phyloP scores from a whole-genome alignment of 768 basidiomycete genomes.

The Leccinum disarticulatum region DNA sequence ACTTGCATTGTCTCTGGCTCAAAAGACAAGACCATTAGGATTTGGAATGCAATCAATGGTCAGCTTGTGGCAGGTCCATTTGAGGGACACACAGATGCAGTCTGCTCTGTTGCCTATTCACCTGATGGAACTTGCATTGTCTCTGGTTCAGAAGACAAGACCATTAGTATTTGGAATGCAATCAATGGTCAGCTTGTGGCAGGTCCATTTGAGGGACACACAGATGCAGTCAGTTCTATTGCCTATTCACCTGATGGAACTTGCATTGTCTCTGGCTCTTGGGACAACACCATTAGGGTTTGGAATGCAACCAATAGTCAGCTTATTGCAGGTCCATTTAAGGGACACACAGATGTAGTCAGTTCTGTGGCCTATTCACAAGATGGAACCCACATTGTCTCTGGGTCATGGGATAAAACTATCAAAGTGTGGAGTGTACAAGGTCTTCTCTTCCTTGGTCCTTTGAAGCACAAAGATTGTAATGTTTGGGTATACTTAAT shows the following conservation, averaged over 20 bases:
- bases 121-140: not conserved
- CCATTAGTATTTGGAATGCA: no score
- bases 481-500: no score
- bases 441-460: not conserved
- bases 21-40: no score
- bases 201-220: not conserved
- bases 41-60: no score
- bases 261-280: no score
- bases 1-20: no score
- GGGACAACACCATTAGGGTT: no score
- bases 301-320: no score
- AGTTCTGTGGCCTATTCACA: not conserved
- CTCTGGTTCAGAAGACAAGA: not conserved
- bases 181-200: no score
- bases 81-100: not conserved
- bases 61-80: not conserved
- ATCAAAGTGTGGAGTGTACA: not conserved
- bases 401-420: not conserved
- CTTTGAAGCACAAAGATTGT: not conserved
- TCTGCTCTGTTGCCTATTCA: not conserved
- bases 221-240: no score
- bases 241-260: no score
- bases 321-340: not conserved
- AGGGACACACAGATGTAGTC: not conserved
- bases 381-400: not conserved